These are phyloP conservation scores for Celoporthe dispersa DNA, from an alignment of 2,329 filamentous ascomycete genomes.

Conservation along the genomic window DNA sequence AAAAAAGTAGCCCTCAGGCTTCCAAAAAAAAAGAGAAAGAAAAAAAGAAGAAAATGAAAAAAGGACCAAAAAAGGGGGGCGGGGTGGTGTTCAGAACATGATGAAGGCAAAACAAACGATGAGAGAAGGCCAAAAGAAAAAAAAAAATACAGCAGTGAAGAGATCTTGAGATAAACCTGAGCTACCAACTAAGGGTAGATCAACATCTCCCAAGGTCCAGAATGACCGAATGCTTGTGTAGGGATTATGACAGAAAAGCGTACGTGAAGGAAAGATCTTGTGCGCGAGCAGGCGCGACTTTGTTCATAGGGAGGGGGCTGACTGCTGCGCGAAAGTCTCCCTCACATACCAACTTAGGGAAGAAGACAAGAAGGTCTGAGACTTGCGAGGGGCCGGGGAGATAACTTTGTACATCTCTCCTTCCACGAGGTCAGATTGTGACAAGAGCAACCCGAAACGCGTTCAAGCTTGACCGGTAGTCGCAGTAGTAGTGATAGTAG, in stretches of 20 bases:
- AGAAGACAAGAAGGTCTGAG: conserved; percentile 10
- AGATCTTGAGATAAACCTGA: conserved; percentile 11
- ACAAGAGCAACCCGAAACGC: conserved; percentile 19
- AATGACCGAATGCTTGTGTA: conserved; percentile 5
- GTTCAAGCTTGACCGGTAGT: conserved; percentile 12
- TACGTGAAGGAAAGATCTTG: conserved; percentile 10
- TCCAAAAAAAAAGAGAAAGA: conserved; percentile 25
- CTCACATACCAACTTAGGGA: neutral
- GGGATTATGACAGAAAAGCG: conserved; percentile 7
- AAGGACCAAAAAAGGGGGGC: neutral
- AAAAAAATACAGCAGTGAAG: conserved; percentile 20
- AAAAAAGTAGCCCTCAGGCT: conserved; percentile 20
- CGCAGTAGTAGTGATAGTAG: too few relatives aligned
- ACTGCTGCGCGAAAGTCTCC: conserved; percentile 6
- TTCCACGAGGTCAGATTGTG: conserved; percentile 12
- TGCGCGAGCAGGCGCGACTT: conserved; percentile 19
- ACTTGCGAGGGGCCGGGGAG: conserved; percentile 21
- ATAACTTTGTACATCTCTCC: conserved; percentile 18
- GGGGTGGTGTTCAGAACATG: conserved; percentile 9
- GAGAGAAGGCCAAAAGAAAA: neutral
- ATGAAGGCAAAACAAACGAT: conserved; percentile 10
- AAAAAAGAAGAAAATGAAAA: too few relatives aligned
- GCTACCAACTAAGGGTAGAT: conserved; percentile 17
- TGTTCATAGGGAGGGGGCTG: neutral
- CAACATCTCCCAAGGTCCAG: conserved; percentile 22